Evolutionary conservation across 805 yeast genomes (phyloP).

Genomic region (Ogataea glucozyma): DNA sequence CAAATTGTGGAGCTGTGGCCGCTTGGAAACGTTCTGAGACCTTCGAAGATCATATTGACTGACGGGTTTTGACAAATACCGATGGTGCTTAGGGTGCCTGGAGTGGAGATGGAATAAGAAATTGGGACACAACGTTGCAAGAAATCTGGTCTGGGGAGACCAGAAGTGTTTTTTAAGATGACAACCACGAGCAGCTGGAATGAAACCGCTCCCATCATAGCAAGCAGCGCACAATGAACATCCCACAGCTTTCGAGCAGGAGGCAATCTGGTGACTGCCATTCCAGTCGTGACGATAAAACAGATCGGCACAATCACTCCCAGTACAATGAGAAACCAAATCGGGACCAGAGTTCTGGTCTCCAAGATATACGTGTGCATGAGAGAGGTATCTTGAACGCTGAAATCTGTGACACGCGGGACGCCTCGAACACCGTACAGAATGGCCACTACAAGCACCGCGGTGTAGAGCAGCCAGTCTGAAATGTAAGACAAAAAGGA

Average conservation of each 20-base stretch:
- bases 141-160: constrained; percentile 55
- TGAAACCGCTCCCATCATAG: constrained; percentile 40
- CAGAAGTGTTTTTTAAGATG: constrained; percentile 48
- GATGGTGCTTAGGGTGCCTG: constrained; percentile 42
- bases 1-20: constrained; percentile 57
- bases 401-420: constrained; percentile 45
- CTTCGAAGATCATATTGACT: constrained; percentile 42
- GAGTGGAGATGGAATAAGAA: constrained; percentile 33
- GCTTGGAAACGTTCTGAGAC: constrained; percentile 58
- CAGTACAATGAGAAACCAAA: constrained; percentile 34
- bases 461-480: constrained; percentile 35
- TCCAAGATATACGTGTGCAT: constrained; percentile 40
- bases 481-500: constrained; percentile 32
- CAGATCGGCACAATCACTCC: constrained; percentile 37
- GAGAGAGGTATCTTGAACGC: constrained; percentile 34
- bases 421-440: constrained; percentile 35
- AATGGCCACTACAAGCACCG: constrained; percentile 27
- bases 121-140: constrained; percentile 49
- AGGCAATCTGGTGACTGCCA: constrained; percentile 22
- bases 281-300: constrained; percentile 27
- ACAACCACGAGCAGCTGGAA: constrained; percentile 42
- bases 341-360: constrained; percentile 34
- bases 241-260: constrained; percentile 41
- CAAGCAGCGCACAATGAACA: constrained; percentile 38
- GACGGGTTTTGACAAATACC: constrained; percentile 47